A percentile compares a stretch with the other conserved stretches of the same genome.
Conservation (phyloP, 345 rosid species). For the Anacardium occidentale region DNA sequence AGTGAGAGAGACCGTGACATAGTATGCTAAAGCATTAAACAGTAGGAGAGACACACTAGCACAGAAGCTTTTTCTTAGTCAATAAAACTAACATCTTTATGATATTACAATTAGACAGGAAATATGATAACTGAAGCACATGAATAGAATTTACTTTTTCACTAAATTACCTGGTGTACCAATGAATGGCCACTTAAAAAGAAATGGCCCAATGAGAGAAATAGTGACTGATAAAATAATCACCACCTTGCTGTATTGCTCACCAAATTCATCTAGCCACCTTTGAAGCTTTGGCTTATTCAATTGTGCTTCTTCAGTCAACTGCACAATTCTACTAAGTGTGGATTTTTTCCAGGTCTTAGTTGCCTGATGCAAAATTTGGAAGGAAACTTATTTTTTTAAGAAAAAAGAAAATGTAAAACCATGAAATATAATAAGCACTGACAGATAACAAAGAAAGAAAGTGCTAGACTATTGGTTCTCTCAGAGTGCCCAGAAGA, state of each 20-base stretch:
- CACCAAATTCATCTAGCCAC: slow-evolving; percentile 98
- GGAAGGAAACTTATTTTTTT: not conserved
- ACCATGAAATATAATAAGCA: not conserved
- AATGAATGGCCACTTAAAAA: slow-evolving; percentile 93
- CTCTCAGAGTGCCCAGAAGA: not conserved
- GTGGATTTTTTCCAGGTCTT: slow-evolving; percentile 95
- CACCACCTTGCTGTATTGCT: slow-evolving; percentile 86
- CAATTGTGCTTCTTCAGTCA: slow-evolving; percentile 91
- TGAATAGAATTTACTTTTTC: not conserved
- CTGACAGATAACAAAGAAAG: not conserved
- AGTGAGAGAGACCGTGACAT: not conserved
- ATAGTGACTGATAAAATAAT: slow-evolving; percentile 72
- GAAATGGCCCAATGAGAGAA: slow-evolving; percentile 79
- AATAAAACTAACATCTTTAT: not conserved
- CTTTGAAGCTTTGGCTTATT: slow-evolving; percentile 92
- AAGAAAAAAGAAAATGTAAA: slow-evolving; percentile 8
- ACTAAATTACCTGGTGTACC: slow-evolving; percentile 68
- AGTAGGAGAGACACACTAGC: not conserved
- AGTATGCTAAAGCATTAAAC: slow-evolving; percentile 9
- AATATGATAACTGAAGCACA: not conserved
- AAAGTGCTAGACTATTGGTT: slow-evolving; percentile 4
- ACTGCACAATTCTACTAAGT: slow-evolving; percentile 78
- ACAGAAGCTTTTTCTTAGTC: slow-evolving; percentile 1
- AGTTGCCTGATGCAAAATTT: slow-evolving; percentile 48
- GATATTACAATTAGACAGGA: not conserved